Conservation (phyloP, 805 yeast species). For the Saccharomycopsis guyanensis region DNA sequence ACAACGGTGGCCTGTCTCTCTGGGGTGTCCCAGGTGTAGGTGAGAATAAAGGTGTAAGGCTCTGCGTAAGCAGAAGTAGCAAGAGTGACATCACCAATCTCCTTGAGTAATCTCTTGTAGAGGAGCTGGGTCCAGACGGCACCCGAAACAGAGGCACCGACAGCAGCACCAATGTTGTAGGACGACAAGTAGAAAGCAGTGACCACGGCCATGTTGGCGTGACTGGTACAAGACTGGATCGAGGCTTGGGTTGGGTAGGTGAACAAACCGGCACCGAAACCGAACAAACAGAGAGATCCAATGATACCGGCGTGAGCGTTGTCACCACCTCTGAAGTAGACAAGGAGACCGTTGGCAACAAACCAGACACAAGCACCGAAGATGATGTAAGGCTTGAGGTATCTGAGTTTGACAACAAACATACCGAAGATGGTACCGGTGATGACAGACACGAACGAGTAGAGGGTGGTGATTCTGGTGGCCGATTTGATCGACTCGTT, state of each 20-base stretch:
- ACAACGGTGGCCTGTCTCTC: constrained; percentile 45
- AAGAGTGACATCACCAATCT: constrained; percentile 24
- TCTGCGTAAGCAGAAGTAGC: constrained; percentile 37
- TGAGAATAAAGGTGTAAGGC: constrained; percentile 42
- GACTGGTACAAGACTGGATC: constrained; percentile 49
- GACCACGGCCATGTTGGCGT: constrained; percentile 57
- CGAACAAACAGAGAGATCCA: constrained; percentile 56
- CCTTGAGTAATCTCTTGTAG: constrained; percentile 35
- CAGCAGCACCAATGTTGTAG: constrained; percentile 55
- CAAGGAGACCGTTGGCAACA: constrained; percentile 51
- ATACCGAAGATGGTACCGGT: constrained; percentile 54
- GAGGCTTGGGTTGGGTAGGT: constrained; percentile 58
- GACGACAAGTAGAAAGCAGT: constrained; percentile 50
- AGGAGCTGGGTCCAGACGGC: constrained; percentile 63
- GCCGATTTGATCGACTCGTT: constrained; percentile 53
- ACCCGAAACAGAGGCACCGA: constrained; percentile 59
- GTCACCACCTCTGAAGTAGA: constrained; percentile 47
- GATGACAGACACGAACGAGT: constrained; percentile 58
- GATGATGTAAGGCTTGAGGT: constrained; percentile 51
- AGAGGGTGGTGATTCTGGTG: constrained; percentile 53
- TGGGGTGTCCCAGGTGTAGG: constrained; percentile 51
- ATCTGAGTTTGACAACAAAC: constrained; percentile 40
- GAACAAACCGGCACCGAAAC: constrained; percentile 70
- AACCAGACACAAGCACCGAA: constrained; percentile 55
- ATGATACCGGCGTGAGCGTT: constrained; percentile 48